A percentile compares a stretch with the other conserved stretches of the same genome.
These are phyloP conservation scores for Sphagnum contortum DNA, from an alignment of 225 moss, liverwort and hornwort genomes.

Conservation along the genomic window DNA sequence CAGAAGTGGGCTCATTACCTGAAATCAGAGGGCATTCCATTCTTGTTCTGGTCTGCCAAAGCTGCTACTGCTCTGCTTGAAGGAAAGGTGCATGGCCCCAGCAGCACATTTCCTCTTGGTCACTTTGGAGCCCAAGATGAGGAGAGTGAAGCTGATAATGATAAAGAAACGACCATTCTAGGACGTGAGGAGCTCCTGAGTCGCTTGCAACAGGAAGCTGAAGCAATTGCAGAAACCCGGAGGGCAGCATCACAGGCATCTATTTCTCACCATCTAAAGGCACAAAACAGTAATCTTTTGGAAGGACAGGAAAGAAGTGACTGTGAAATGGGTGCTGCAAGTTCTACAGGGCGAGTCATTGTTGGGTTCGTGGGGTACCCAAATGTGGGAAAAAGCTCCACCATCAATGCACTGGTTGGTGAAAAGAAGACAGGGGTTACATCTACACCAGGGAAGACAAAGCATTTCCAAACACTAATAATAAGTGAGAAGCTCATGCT, in stretches of 20 bases:
- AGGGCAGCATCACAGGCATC: conserved; percentile 39
- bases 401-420: conserved; percentile 93
- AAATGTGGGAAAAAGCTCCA: conserved; percentile 96
- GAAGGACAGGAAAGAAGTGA: conserved; percentile 16
- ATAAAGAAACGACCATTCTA: conserved; percentile 48
- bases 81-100: conserved; percentile 43
- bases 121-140: conserved; percentile 3
- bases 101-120: conserved; percentile 3
- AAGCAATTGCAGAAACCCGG: conserved; percentile 57
- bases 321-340: conserved; percentile 17
- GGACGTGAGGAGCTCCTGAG: conserved; percentile 67
- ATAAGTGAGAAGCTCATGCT: conserved; percentile 84
- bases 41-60: conserved; percentile 96
- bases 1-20: conserved; percentile 71
- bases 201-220: conserved; percentile 73
- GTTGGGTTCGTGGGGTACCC: conserved; percentile 99
- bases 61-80: conserved; percentile 77
- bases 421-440: conserved; percentile 97
- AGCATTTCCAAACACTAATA: conserved; percentile 95
- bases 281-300: conserved; percentile 20
- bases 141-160: conserved; percentile 19
- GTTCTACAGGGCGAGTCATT: conserved; percentile 52
- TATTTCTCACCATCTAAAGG: conserved; percentile 52
- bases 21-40: conserved; percentile 57
- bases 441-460: conserved; percentile 94